Evolutionary conservation across 2,329 filamentous ascomycete species (phyloP), one percentile per base, ranked within the genome.

Genomic region (Hypoxylon sp.): DNA sequence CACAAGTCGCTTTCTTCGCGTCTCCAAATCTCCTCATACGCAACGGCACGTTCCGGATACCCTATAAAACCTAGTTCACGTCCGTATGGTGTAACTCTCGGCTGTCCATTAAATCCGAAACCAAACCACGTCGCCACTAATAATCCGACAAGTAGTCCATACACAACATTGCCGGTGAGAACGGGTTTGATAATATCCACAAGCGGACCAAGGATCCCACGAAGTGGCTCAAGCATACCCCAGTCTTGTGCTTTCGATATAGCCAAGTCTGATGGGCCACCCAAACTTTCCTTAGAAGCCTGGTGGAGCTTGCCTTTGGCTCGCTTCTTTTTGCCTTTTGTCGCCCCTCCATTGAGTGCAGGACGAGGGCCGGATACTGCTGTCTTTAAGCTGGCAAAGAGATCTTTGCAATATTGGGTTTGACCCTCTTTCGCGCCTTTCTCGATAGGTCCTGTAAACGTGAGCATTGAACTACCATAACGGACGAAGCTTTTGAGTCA

Each of bases 351-450:
- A 46, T 80, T 82, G 23, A 80, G 80, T 49, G 79, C 77, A 14
- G 85, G 79, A 32, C 88, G 84, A 36, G 87, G 80, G 61, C 89
- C 91, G 4, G 91, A 88, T 17, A 98, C 87, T 11, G 91, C 91
- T 45, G 87, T 85, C 76, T 90, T 93, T 17, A 98, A 83, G 28
- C 90, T 87, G 9, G 90, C 88, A 58, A 94, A 87, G 4, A 99
- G 82, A 62, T 95, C 92, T 72, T 91, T 94, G 69, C 91, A 92
- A 77, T 97, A 97, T 63, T 90, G 86, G 7, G 85, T 86, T 80
- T 99, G 96, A 28, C 96, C 96, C 61, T 98, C 94, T 69, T 92
- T 94, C 46, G 94, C 93, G 65, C 93, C 95, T 79, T 97, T 98
- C 78, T 99, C 96, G 73, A 99, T 99, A 1, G 96, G 93, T 69